phyloP scores from a whole-genome alignment of 768 basidiomycete genomes.

The Tulasnella sp. region DNA sequence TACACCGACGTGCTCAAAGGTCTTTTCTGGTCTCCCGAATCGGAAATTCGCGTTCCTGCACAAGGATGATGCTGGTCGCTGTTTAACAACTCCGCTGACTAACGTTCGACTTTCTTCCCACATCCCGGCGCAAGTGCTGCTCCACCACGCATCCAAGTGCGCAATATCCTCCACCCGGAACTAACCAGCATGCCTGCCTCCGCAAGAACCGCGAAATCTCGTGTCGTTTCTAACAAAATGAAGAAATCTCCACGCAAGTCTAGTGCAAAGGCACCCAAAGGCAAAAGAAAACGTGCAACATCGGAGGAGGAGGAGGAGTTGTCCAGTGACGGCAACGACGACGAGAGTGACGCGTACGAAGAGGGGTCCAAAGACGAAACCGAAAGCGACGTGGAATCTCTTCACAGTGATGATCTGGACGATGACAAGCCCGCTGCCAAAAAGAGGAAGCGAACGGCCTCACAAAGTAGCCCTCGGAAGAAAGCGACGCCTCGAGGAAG shows the following conservation, averaged over 20 bases:
- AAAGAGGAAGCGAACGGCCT: slow-evolving; percentile 25
- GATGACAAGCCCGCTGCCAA: slow-evolving; percentile 21
- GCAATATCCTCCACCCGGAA: neutral
- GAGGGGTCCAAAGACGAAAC: slow-evolving; percentile 14
- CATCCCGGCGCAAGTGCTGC: too few relatives aligned
- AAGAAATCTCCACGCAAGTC: neutral
- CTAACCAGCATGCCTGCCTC: neutral
- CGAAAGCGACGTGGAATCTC: slow-evolving; percentile 19
- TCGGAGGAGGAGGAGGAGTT: neutral
- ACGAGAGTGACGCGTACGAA: neutral
- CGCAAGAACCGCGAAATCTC: neutral
- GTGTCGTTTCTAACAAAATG: neutral
- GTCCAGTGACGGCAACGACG: neutral
- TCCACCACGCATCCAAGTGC: neutral
- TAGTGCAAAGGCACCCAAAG: neutral
- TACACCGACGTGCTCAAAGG: too few relatives aligned
- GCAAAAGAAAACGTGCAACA: neutral
- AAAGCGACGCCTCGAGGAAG: slow-evolving; percentile 16
- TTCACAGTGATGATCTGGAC: slow-evolving; percentile 30
- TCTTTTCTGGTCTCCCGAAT: too few relatives aligned
- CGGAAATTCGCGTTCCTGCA: too few relatives aligned
- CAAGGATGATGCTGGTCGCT: too few relatives aligned
- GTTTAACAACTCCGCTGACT: too few relatives aligned
- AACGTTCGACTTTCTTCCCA: too few relatives aligned
- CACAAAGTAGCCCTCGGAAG: slow-evolving; percentile 16